phyloP scores from a whole-genome alignment of 2,329 filamentous ascomycete genomes.

The Exserohilum turcica region DNA sequence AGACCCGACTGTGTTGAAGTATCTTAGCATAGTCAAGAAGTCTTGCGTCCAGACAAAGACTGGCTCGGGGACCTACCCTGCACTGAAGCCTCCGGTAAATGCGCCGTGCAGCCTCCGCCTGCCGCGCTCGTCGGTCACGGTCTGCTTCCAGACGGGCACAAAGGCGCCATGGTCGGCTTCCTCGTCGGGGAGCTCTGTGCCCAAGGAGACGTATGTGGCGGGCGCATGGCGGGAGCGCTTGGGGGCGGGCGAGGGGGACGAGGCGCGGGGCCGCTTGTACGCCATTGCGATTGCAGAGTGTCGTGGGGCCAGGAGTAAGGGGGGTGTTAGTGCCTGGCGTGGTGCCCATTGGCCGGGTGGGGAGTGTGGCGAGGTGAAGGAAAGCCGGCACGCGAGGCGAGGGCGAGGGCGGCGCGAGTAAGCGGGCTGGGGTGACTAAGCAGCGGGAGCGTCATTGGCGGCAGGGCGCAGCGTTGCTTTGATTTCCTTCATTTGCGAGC shows the following conservation, averaged over 20 bases:
- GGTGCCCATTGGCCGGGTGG: background rate
- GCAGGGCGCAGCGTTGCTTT: background rate
- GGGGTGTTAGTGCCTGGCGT: background rate
- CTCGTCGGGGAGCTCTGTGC: conserved; percentile 80
- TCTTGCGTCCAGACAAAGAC: conserved; percentile 23
- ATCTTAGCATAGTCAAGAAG: conserved; percentile 62
- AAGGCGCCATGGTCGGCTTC: conserved; percentile 88
- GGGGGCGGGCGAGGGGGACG: conserved; percentile 59
- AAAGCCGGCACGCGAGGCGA: conserved; percentile 2
- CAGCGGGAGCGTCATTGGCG: conserved; percentile 1
- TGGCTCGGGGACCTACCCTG: conserved; percentile 68
- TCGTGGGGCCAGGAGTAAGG: background rate
- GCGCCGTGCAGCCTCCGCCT: conserved; percentile 91
- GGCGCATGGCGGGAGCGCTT: conserved; percentile 69
- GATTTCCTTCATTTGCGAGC: background rate
- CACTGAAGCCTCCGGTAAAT: conserved; percentile 95
- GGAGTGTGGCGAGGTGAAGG: background rate
- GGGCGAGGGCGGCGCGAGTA: no score
- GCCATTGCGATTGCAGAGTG: conserved; percentile 27
- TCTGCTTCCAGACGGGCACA: conserved; percentile 97
- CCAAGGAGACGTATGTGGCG: conserved; percentile 53
- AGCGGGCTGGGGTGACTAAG: conserved; percentile 8
- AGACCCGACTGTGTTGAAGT: conserved; percentile 97
- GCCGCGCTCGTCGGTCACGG: conserved; percentile 90
- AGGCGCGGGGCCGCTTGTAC: conserved; percentile 41